A percentile compares a stretch with the other conserved stretches of the same genome.
These are phyloP conservation scores for Fraxinus sp. DNA, from an alignment of 305 asterid species.

Conservation along the genomic window DNA sequence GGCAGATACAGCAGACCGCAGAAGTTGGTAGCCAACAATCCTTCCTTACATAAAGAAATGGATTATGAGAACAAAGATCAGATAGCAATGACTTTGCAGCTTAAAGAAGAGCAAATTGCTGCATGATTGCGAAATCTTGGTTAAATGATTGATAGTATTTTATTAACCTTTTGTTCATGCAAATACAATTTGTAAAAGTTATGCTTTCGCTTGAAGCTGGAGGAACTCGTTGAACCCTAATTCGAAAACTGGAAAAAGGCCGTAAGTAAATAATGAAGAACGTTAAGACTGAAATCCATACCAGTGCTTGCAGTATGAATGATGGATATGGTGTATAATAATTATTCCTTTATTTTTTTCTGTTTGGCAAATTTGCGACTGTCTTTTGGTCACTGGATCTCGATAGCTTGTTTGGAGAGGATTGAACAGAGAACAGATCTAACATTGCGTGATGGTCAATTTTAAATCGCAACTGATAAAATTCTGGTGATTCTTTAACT, in stretches of 20 bases:
- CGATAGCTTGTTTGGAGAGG: neutral
- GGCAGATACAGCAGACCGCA: slow-evolving; percentile 48
- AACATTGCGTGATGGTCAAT: neutral
- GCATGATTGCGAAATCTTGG: slow-evolving; percentile 25
- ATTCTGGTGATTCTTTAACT: neutral
- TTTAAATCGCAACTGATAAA: neutral
- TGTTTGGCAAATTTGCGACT: neutral
- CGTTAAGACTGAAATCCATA: neutral
- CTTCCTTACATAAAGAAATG: slow-evolving; percentile 35
- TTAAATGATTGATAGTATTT: slow-evolving; percentile 10
- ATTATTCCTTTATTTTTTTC: neutral
- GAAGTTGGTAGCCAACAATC: slow-evolving; percentile 35
- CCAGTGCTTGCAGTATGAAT: neutral
- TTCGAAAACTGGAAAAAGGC: neutral
- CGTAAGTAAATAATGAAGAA: neutral
- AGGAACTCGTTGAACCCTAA: neutral
- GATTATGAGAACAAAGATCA: slow-evolving; percentile 37
- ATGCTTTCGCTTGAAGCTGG: neutral
- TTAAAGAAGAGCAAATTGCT: slow-evolving; percentile 56
- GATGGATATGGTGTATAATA: neutral
- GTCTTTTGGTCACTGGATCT: neutral
- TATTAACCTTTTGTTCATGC: neutral
- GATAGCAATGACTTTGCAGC: slow-evolving; percentile 48
- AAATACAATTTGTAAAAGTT: neutral
- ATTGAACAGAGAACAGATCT: neutral